Percentiles rank a stretch among this genome's conserved stretches.
Evolutionary conservation across 306 rosid species (phyloP).

Genomic region (Spatholobus suberectus): DNA sequence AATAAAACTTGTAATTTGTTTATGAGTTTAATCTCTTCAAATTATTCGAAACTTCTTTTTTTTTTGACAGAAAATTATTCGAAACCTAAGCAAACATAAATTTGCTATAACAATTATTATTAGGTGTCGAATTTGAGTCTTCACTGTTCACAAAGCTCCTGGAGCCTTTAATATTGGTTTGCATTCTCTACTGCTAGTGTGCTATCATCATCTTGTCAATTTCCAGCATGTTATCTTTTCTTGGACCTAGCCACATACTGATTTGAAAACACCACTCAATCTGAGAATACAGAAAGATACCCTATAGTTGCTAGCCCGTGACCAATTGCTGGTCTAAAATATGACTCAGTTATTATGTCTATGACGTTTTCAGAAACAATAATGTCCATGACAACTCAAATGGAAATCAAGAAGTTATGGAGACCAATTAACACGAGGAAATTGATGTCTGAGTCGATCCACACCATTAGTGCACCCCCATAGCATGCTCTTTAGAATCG

Average conservation of each 20-base stretch:
- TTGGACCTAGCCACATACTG: not conserved
- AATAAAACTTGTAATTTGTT: no score
- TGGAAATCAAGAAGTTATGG: not conserved
- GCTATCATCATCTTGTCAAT: not conserved
- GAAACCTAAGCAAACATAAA: no score
- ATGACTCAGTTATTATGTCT: not conserved
- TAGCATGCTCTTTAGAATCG: no score
- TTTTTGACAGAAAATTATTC: no score
- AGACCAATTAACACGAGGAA: not conserved
- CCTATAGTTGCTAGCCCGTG: not conserved
- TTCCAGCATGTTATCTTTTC: not conserved
- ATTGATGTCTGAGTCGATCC: not conserved
- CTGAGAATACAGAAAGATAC: not conserved
- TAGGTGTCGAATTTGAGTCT: not conserved
- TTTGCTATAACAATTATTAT: not conserved
- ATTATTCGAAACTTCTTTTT: no score
- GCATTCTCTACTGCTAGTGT: not conserved
- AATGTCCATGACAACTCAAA: not conserved
- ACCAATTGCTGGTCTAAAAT: not conserved
- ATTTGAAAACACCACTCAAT: not conserved
- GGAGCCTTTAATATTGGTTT: not conserved
- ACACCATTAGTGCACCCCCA: not conserved
- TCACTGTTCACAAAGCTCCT: not conserved
- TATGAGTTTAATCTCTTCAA: no score
- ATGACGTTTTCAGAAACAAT: not conserved